Evolutionary conservation across 2,329 filamentous ascomycete species (phyloP), one percentile per base, ranked within the genome.

Genomic region (Neoarthrinium moseri): DNA sequence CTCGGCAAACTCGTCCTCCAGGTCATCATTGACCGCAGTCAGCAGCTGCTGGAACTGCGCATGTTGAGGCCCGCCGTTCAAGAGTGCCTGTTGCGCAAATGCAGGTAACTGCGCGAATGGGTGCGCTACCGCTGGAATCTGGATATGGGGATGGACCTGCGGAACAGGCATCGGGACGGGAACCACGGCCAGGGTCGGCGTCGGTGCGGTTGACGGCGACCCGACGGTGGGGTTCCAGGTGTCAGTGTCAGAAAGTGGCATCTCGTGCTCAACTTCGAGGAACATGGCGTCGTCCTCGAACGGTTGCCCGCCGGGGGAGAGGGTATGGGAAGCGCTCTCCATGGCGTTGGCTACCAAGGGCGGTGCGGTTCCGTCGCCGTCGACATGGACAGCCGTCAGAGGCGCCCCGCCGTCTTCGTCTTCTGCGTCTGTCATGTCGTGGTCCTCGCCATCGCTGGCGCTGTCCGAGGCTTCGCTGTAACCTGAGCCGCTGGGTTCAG

Each of bases 401-500:
- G 41, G 18, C 22, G 51, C 58, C 34, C 55, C 59, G 39, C 57
- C 59, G 46, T 62, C 58, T 45, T 62, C 57, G 46, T 60, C 56
- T 44, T 61, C 57, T 13, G 45, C 35, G 29, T 60, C 58, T 43
- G 52, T 13, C 54, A 57, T 54, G 36, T 52, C 55, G 51, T 56
- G 22, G 38, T 56, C 52, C 34, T 48, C 23, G 37, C 46, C 51
- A 21, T 43, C 34, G 30, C 39, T 35, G 24, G 26, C 33, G 27
- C 32, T 18, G 38, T 10, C 24, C 13, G 12, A 7, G 27, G 29
- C 6, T 8, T 18, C 27, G 30, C 13, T 22, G 5, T 24, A 18
- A 22, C n/a, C 26, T 18, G 27, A n/a, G 26, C 23, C 34, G 40
- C 40, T 13, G 15, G 21, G 18, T 13, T 4, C 41, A 17, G 22